Base-by-base conservation (phyloP, 1,284 basidiomycete genomes). In the Ceratobasidium papillatum region DNA sequence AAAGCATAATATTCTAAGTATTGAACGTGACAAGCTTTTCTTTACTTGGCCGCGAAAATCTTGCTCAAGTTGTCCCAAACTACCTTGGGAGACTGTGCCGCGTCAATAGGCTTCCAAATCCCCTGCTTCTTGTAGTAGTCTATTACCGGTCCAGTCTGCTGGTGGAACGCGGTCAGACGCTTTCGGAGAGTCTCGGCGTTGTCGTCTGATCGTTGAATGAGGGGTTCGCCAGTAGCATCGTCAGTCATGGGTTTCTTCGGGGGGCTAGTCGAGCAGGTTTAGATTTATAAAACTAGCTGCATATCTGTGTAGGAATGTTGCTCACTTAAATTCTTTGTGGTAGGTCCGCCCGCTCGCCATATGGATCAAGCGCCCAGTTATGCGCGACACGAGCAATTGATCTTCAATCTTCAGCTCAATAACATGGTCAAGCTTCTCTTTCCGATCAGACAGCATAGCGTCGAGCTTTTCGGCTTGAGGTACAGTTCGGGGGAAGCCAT, bases 401-500 rank as follows among this genome's bases (percentile, higher is more conserved):
- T 99, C 97, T 78, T 94, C 92, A 81, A 99, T 96, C 82, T 92
- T 87, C 76, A 99, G 90, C 83, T 99, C 93, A 62, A 99, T 89
- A 75, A 95, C 96, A 74, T 91, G 92, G 85, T 99, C 93, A 62
- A 99, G 88, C 80, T 91, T 91, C 85, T 98, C 95, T 79, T 93
- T 90, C 81, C 94, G 91, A 17, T 81, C 82, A 25, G 85, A 81
- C 63, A 99, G 89, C 97, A 99, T 99, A 77, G 86, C 84, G 82
- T 98, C 97, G 77, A 99, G 90, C 84, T 98, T 99, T 84, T 96
- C 90, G 4, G 97, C 98, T 81, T 99, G 98, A n/a, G 94, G 91
- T 51, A 98, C 95, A 17, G 97, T 99, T 64, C 98, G 93, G 43
- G 97, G 97, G 90, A 99, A 99, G 25, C 97, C 97, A 81, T 99